phyloP scores from a whole-genome alignment of 75 land plant genomes.

The Larix kaempferi region DNA sequence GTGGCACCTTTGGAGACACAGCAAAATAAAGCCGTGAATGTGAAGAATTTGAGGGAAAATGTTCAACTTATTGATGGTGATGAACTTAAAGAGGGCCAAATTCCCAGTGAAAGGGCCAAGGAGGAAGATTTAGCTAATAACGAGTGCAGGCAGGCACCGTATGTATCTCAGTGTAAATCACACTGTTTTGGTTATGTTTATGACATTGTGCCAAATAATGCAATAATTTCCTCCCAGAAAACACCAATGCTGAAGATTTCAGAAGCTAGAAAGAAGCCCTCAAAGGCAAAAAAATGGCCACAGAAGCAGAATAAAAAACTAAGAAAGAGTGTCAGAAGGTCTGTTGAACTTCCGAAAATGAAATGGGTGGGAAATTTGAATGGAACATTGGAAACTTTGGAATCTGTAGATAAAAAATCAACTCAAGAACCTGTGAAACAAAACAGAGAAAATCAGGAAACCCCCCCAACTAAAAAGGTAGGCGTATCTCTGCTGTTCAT shows the following conservation, averaged over 20 bases:
- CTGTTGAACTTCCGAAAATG: neutral
- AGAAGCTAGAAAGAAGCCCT: neutral
- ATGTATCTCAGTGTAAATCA: neutral
- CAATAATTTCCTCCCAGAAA: neutral
- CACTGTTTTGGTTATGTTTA: neutral
- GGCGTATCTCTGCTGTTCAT: neutral
- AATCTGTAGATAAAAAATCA: neutral
- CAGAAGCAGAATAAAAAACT: neutral
- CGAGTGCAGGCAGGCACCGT: neutral
- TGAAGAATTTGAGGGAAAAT: neutral
- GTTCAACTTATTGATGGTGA: neutral
- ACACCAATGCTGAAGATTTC: neutral
- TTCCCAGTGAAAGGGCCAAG: neutral
- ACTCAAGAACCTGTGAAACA: neutral
- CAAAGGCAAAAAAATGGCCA: neutral
- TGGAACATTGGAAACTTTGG: neutral
- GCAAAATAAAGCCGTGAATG: neutral
- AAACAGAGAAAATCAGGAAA: neutral
- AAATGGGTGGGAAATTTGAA: neutral
- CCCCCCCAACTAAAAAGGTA: neutral
- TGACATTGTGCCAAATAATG: neutral
- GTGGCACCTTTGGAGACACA: neutral
- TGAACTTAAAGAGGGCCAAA: conserved; percentile 5
- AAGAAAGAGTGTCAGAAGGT: neutral
- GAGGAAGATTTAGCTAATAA: neutral